Evolutionary conservation across 306 rosid species (phyloP), one percentile per base, ranked within the genome.

Genomic region (Cajanus cajan): DNA sequence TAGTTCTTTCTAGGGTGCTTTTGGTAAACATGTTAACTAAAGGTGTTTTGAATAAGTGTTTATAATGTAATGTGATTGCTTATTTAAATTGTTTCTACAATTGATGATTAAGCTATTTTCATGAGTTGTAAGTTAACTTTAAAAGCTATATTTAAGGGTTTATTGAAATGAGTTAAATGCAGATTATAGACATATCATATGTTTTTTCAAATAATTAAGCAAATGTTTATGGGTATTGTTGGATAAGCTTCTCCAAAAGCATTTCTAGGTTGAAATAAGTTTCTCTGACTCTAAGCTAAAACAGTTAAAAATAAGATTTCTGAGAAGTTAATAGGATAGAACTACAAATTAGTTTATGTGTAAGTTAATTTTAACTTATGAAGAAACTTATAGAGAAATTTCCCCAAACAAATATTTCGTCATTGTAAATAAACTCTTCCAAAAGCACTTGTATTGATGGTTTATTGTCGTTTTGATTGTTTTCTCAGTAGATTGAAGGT

Each of bases 401-500:
- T 28, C 1, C 3, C 3, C 31, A 28, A 28, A 28, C 31, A 28
- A 1, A 28, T 28, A n/a, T 28, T 28, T 28, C 3, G 31, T 28
- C 31, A 28, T 28, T 61, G 11, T 7, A 61, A 61, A 28, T 6
- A 13, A 61, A 31, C 41, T 14, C 21, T 31, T 61, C 9, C 21
- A 61, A 59, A 59, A 0, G 4, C 4, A 28, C 2, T 9, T 6
- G 0, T 59, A 28, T 36, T 78, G 57, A 72, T 61, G 65, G 6
- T 58, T 59, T 25, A n/a, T 58, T 22, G 50, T 36, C 31, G 66
- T 74, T n/a, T n/a, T 16, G 66, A 0, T 80, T 80, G 85, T 66
- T 75, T 55, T 41, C 33, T 85, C 80, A 86, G 91, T 79, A 92
- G 96, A 82, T 86, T 92, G 86, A 92, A 95, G 84, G 90, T 90